These are phyloP conservation scores for Cyclotella cryptica DNA, from an alignment of 108 stramenopile species.

Conservation along the genomic window DNA sequence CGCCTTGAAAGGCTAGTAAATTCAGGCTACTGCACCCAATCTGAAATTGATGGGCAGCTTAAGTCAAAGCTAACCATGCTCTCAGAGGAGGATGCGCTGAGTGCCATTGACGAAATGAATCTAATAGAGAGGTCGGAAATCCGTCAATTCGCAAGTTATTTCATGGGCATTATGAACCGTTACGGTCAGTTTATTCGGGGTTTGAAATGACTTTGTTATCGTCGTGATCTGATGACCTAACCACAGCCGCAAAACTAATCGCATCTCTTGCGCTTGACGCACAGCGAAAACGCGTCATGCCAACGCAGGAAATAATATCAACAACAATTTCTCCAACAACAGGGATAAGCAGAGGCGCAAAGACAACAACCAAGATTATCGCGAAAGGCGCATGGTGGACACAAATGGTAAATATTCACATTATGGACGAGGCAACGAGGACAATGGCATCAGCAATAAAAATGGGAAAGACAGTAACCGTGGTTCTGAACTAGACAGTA, in stretches of 20 bases:
- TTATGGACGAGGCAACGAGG: slow-evolving; percentile 22
- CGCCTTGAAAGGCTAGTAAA: slow-evolving; percentile 13
- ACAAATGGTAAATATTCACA: slow-evolving; percentile 12
- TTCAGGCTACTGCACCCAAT: slow-evolving; percentile 65
- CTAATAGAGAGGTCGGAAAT: slow-evolving; percentile 62
- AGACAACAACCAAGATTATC: slow-evolving; percentile 9
- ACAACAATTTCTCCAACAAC: slow-evolving; percentile 16
- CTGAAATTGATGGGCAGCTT: slow-evolving; percentile 82
- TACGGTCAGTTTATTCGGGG: slow-evolving; percentile 62
- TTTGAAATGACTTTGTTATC: not conserved
- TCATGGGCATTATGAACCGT: slow-evolving; percentile 88
- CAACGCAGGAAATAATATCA: slow-evolving; percentile 19
- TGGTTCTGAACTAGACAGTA: not conserved
- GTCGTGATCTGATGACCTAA: not conserved
- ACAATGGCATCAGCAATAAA: not conserved
- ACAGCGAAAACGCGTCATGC: slow-evolving; percentile 10
- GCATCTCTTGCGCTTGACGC: not conserved
- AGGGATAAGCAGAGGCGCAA: slow-evolving; percentile 14
- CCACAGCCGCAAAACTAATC: not conserved
- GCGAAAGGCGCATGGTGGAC: slow-evolving; percentile 11
- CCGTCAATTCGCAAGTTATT: slow-evolving; percentile 73
- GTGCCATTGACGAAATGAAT: slow-evolving; percentile 82
- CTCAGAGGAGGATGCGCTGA: slow-evolving; percentile 76
- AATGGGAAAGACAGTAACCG: not conserved
- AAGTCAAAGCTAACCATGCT: slow-evolving; percentile 78